Conservation (phyloP, 2,329 filamentous ascomycete genomes). For the Ophiosphaerella korrae region DNA sequence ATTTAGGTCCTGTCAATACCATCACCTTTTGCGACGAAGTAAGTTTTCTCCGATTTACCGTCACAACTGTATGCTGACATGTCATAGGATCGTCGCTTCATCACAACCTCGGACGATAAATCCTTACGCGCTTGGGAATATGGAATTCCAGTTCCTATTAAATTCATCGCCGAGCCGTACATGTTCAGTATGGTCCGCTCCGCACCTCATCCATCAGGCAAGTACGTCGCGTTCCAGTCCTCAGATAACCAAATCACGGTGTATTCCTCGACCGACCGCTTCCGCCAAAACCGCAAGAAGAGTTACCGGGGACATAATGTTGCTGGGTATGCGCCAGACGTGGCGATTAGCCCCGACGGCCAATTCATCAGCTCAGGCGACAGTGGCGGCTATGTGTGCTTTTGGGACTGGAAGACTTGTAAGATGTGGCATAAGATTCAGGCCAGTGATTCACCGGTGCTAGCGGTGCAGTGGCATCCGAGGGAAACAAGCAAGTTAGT, state of each 20-base stretch:
- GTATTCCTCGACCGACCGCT: constrained; percentile 92
- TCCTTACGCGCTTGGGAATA: constrained; percentile 97
- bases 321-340: constrained; percentile 88
- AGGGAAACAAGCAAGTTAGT: constrained; percentile 94
- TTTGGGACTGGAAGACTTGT: constrained; percentile 99
- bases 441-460: constrained; percentile 79
- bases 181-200: constrained; percentile 96
- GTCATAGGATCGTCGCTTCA: constrained; percentile 77
- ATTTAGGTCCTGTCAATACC: constrained; percentile 96
- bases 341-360: constrained; percentile 87
- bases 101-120: constrained; percentile 97
- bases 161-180: constrained; percentile 95
- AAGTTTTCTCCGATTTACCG: neutral
- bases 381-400: constrained; percentile 85
- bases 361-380: constrained; percentile 90
- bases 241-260: constrained; percentile 97
- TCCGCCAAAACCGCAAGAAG: constrained; percentile 97
- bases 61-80: constrained; percentile 8
- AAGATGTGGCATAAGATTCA: constrained; percentile 98
- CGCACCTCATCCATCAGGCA: constrained; percentile 82
- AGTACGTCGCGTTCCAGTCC: constrained; percentile 92
- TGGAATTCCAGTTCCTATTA: constrained; percentile 97
- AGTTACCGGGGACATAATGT: constrained; percentile 95
- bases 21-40: constrained; percentile 90
- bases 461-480: constrained; percentile 94